These are phyloP conservation scores for Hypericum androsaemum DNA, from an alignment of 345 rosid species.

Conservation along the genomic window DNA sequence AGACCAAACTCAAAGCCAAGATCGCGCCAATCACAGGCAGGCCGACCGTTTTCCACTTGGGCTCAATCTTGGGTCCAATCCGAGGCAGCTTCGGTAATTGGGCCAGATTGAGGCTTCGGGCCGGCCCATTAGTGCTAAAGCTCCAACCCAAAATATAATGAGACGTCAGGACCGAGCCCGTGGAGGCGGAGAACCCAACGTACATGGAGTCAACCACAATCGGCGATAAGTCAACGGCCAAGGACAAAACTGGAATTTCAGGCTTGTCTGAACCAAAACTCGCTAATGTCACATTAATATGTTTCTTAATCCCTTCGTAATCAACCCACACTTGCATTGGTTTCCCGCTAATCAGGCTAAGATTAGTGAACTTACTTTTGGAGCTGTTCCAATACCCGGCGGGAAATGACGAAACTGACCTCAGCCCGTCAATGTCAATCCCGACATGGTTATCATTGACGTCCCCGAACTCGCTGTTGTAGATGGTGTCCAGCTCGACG, in stretches of 20 bases:
- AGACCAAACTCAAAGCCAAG: too few relatives aligned
- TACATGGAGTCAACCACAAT: conserved; percentile 8
- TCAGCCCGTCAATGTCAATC: conserved; percentile 8
- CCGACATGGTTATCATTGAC: conserved; percentile 16
- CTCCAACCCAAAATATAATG: too few relatives aligned
- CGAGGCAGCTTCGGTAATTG: conserved; percentile 17
- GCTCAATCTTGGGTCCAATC: background rate
- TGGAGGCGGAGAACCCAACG: conserved; percentile 16
- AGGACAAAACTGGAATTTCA: conserved; percentile 8
- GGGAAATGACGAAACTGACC: background rate
- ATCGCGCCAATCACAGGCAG: too few relatives aligned
- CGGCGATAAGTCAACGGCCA: background rate
- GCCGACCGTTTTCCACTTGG: too few relatives aligned
- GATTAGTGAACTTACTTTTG: too few relatives aligned
- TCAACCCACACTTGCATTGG: too few relatives aligned
- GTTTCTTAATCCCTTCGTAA: too few relatives aligned
- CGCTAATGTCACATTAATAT: conserved; percentile 14
- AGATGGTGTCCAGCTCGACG: too few relatives aligned
- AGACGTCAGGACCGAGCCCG: too few relatives aligned
- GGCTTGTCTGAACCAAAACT: conserved; percentile 5
- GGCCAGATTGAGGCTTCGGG: conserved; percentile 6
- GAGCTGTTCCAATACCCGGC: too few relatives aligned
- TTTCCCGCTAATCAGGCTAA: too few relatives aligned
- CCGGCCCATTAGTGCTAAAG: too few relatives aligned
- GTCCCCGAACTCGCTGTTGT: background rate